Base-by-base conservation (phyloP, 1,284 basidiomycete species). In the Boletus putidus region DNA sequence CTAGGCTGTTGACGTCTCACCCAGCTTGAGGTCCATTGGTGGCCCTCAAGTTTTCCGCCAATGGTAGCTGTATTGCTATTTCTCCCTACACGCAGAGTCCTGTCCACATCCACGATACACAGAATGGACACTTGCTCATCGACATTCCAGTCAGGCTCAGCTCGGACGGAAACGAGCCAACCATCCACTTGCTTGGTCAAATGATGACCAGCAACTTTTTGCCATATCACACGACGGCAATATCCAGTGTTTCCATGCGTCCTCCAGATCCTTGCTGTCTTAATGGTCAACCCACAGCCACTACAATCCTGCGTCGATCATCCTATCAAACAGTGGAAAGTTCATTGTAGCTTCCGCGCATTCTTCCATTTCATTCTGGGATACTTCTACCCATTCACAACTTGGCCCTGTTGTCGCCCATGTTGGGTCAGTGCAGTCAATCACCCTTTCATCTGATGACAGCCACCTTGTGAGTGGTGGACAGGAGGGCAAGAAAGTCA, bases 331-430 rank as follows among this genome's bases (percentile, higher is more conserved):
- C 18, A 55, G 25, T 3, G 61, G 53, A 27, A 62, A 63, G 4
- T 62, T 63, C 37, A 49, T 62, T 16, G 53, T 27, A 25, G 61
- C 37, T 37, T 40, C 53, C 23, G 45, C 46, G 21, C 29, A 31
- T 14, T 40, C 37, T 25, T 55, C 46, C 6, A 55, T 62, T 39
- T 62, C 61, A 31, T 59, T 62, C 29, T 62, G 61, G 61, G 61
- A 62, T 20, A 36, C 53, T 14, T 55, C 49, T 29, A 59, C 55
- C 39, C 49, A 40, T 8, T 42, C 33, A 1, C 60, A 59, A 25
- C 49, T 62, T 2, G 61, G 61, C 35, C 42, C 55, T 11, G 33
- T 53, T 23, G 25, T 62, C n/a, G 4, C 61, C 7, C 61, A 62
- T 16, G 27, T 45, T 45, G 60, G 61, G 6, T 49, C 37, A 12